phyloP scores from a whole-genome alignment of 306 rosid genomes.

The Argentina anserina region DNA sequence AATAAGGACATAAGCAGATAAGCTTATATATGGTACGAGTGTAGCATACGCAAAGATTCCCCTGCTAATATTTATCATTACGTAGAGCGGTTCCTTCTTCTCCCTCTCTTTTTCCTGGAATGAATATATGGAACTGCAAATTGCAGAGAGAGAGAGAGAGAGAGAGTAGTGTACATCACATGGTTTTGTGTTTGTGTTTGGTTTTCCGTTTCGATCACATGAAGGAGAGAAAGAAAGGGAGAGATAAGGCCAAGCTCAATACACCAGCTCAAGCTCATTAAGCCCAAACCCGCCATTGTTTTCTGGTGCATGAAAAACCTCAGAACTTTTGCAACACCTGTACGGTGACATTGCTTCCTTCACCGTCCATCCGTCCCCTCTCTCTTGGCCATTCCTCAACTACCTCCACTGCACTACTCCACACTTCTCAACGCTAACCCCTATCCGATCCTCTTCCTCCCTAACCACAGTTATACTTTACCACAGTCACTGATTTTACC shows the following conservation, averaged over 20 bases:
- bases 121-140: not conserved
- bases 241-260: conserved; percentile 23
- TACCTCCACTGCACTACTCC: conserved; percentile 32
- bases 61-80: not conserved
- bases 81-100: conserved; percentile 3
- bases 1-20: not conserved
- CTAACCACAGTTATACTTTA: conserved; percentile 19
- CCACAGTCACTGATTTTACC: not conserved
- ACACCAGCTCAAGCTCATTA: conserved; percentile 8
- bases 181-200: conserved; percentile 2
- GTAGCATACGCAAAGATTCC: not conserved
- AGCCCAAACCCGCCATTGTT: conserved; percentile 49
- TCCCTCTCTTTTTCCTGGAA: not conserved
- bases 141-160: not conserved
- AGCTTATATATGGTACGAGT: not conserved
- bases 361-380: conserved; percentile 59
- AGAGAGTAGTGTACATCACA: not conserved
- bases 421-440: conserved; percentile 43
- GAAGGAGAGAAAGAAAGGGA: conserved; percentile 7
- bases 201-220: conserved; percentile 9
- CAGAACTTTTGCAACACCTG: conserved; percentile 91
- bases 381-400: conserved; percentile 51
- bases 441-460: not conserved
- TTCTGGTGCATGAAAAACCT: conserved; percentile 35
- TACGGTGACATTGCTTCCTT: conserved; percentile 29